These are phyloP conservation scores for Thermothelomyces thermophilus DNA, from an alignment of 2,329 filamentous ascomycete species.

Conservation along the genomic window DNA sequence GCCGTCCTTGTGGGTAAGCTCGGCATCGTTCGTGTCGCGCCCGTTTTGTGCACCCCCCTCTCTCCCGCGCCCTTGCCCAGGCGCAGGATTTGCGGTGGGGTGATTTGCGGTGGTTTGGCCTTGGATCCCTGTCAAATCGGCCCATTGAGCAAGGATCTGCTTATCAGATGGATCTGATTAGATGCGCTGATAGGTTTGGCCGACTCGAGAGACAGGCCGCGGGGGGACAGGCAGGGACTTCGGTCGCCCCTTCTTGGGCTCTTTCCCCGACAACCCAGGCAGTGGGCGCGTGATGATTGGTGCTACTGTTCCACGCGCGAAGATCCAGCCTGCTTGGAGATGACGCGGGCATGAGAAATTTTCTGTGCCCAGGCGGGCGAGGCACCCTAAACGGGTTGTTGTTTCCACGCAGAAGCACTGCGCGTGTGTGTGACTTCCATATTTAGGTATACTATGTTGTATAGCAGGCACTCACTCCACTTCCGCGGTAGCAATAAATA, in stretches of 20 bases:
- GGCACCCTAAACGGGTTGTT: background rate
- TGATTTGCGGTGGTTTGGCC: background rate
- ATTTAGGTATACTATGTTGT: no score
- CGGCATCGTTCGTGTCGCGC: no score
- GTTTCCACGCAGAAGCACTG: no score
- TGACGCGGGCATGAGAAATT: background rate
- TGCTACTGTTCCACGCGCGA: background rate
- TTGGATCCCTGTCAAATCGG: background rate
- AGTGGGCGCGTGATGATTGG: conserved; percentile 1
- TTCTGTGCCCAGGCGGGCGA: background rate
- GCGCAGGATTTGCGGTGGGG: background rate
- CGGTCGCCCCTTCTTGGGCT: background rate
- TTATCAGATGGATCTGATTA: conserved; percentile 10
- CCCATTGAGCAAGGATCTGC: conserved; percentile 5
- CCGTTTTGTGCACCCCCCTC: no score
- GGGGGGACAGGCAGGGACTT: background rate
- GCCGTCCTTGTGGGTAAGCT: no score
- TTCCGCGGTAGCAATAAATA: background rate
- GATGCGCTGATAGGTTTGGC: background rate
- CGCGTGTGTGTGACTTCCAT: no score
- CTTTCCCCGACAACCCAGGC: background rate
- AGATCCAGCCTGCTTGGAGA: background rate
- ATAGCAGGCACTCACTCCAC: background rate
- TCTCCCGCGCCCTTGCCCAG: no score
- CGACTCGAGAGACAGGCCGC: background rate